phyloP scores from a whole-genome alignment of 2,329 filamentous ascomycete genomes.

The Lasiodiplodia sp. region DNA sequence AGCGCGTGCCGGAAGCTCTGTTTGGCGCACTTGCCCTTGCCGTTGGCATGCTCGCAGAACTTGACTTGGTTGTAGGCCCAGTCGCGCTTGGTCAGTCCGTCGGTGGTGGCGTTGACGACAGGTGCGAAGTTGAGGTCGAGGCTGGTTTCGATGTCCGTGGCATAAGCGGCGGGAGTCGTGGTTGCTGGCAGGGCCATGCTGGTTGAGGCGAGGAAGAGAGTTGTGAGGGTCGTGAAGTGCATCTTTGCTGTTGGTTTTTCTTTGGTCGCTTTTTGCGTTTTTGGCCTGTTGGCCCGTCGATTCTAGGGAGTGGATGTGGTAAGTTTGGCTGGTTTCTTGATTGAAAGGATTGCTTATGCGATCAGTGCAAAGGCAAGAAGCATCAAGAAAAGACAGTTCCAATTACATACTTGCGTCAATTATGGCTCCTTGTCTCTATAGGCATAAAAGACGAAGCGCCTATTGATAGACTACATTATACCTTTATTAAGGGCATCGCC shows the following conservation, averaged over 20 bases:
- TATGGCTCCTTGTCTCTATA: background rate
- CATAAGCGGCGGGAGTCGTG: background rate
- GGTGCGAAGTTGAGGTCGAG: background rate
- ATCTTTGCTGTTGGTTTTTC: background rate
- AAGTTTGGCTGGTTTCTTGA: background rate
- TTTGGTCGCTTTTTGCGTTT: background rate
- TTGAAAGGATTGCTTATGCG: conserved; percentile 4
- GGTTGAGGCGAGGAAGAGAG: background rate
- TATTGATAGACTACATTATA: background rate
- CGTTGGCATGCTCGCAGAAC: background rate
- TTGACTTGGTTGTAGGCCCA: background rate
- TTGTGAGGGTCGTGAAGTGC: conserved; percentile 4
- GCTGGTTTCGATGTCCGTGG: background rate
- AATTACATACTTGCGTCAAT: background rate
- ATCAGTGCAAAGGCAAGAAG: background rate
- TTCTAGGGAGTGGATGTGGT: conserved; percentile 8
- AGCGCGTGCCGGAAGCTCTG: background rate
- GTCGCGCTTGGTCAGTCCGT: background rate
- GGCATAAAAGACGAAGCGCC: background rate
- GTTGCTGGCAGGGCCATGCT: background rate
- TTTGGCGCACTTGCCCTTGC: background rate
- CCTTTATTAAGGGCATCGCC: background rate
- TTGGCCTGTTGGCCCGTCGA: background rate
- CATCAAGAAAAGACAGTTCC: background rate
- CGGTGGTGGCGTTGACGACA: background rate